Conservation (phyloP, 805 yeast genomes). For the Yamadazyma kitorensis region DNA sequence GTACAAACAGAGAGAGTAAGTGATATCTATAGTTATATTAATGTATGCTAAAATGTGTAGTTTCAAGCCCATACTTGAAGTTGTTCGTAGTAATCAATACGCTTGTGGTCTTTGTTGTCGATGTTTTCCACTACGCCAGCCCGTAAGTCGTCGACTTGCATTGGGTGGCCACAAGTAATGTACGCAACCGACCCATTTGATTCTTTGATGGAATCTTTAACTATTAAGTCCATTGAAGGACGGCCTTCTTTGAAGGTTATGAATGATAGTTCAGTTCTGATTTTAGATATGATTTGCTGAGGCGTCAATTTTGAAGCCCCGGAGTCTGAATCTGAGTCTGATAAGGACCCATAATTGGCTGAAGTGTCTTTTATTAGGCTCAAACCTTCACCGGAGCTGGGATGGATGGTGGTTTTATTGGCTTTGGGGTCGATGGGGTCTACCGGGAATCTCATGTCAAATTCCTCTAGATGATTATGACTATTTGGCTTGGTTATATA, state of each 20-base stretch:
- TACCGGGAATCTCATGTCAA: conserved; percentile 10
- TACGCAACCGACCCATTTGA: conserved; percentile 46
- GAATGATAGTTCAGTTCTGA: conserved; percentile 23
- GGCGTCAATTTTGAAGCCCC: no score
- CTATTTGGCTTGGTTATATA: conserved; percentile 27
- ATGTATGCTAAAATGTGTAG: neutral
- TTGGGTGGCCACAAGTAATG: conserved; percentile 62
- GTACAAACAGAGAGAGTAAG: neutral
- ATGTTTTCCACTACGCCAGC: conserved; percentile 43
- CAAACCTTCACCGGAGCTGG: no score
- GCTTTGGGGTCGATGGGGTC: no score
- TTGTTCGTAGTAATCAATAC: conserved; percentile 73
- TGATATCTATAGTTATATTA: conserved; percentile 5
- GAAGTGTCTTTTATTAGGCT: no score
- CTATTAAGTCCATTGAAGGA: conserved; percentile 43
- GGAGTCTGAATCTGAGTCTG: no score
- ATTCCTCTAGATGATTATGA: conserved; percentile 30
- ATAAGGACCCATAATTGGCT: no score
- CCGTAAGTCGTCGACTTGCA: conserved; percentile 57
- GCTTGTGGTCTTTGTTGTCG: conserved; percentile 27
- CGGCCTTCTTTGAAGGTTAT: conserved; percentile 44
- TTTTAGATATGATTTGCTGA: conserved; percentile 8
- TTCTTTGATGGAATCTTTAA: conserved; percentile 32
- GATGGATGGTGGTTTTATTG: no score
- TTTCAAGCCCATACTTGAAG: conserved; percentile 61